Base-by-base conservation (phyloP, 2,329 filamentous ascomycete genomes). In the Nemania sp. region DNA sequence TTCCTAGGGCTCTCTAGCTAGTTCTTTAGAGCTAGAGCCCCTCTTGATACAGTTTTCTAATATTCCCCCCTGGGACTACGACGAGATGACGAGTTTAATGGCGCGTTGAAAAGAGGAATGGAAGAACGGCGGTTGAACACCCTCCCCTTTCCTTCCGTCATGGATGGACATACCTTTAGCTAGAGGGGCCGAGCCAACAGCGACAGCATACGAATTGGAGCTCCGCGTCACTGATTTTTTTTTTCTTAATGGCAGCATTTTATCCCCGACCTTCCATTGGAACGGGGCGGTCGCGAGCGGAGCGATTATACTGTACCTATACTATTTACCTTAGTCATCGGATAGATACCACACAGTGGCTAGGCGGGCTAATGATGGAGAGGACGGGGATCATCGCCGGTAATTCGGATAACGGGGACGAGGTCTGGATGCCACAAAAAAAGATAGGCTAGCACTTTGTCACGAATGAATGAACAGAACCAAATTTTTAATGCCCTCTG, bases 231-330 rank as follows among this genome's bases (percentile, higher is more conserved):
- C 57, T 52, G 52, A 54, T 58, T 62, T 61, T 35, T 57, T 53
- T 22, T 32, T 53, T 22, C 24, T 45, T 58, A 62, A 70, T 62
- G 68, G 29, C 53, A 56, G 56, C 66, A 69, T 64, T 59, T 63
- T 63, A 15, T 18, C 22, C 22, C 27, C 27, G 5, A 10, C 24
- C 35, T 24, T 22, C 27, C 27, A 29, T 49, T 58, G 29, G 26
- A 18, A 15, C 53, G 60, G 51, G 47, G 49, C 29, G 49, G 22
- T 56, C 49, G 55, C 56, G 58, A 58, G 54, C 64, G 35, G 63
- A 59, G 55, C 67, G 59, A 52, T 61, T 68, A 60, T 51, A 69
- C 45, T 72, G 65, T 72, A 67, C 41, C 47, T 72, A 62, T 72
- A 68, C 60, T 64, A 68, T 66, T 45, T 57, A 63, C 29, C 55